Evolutionary conservation across 768 basidiomycete species (phyloP).

Genomic region (Mycena filopes): DNA sequence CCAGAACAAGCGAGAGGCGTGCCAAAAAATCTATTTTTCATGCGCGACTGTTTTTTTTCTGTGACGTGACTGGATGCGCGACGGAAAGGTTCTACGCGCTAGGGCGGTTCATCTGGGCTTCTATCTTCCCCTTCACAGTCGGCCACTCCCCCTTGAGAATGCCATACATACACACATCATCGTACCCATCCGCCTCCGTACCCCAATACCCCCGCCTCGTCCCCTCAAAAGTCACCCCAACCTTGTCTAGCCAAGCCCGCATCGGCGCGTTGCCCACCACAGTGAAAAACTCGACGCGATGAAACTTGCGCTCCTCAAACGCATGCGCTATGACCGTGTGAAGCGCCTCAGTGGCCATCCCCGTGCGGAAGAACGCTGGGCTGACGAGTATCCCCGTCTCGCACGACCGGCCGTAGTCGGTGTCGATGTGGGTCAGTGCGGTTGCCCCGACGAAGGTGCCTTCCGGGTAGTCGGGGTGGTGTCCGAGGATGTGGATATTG

Average conservation of each 20-base stretch:
- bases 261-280: not conserved
- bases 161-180: conserved; percentile 53
- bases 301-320: not conserved
- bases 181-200: conserved; percentile 43
- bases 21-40: no score
- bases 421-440: not conserved
- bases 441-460: not conserved
- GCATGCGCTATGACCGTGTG: not conserved
- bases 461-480: not conserved
- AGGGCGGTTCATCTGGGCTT: conserved; percentile 21
- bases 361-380: not conserved
- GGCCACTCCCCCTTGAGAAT: conserved; percentile 58
- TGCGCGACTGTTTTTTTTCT: no score
- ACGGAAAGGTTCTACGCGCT: no score
- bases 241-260: not conserved
- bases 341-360: not conserved
- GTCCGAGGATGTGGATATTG: not conserved
- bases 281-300: not conserved
- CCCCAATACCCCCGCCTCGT: conserved; percentile 54
- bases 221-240: conserved; percentile 52
- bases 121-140: conserved; percentile 37
- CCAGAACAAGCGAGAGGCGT: no score
- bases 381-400: not conserved
- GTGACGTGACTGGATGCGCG: no score
- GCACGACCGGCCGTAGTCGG: not conserved